A percentile compares a stretch with the other conserved stretches of the same genome.
Evolutionary conservation across 805 yeast genomes (phyloP).

Genomic region (Blastobotrys chiropterorum): DNA sequence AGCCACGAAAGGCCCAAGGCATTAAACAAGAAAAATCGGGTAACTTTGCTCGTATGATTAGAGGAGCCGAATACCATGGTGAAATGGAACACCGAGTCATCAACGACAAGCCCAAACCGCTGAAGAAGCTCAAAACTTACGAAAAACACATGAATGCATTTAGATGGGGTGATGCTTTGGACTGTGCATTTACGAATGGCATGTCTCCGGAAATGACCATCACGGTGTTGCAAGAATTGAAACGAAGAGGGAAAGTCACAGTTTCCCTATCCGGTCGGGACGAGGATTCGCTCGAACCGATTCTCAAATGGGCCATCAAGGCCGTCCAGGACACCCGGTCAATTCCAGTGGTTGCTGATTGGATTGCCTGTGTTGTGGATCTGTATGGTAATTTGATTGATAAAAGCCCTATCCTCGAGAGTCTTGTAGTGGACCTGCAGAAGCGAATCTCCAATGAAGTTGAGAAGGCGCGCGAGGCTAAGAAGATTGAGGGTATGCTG

Average conservation of each 20-base stretch:
- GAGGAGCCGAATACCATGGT: slow-evolving; percentile 88
- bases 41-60: slow-evolving; percentile 71
- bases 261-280: slow-evolving; percentile 78
- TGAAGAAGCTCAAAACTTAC: slow-evolving; percentile 68
- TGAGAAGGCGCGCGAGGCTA: slow-evolving; percentile 77
- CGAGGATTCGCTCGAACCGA: slow-evolving; percentile 78
- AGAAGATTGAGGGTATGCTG: slow-evolving; percentile 87
- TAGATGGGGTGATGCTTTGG: slow-evolving; percentile 90
- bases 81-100: slow-evolving; percentile 74
- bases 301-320: slow-evolving; percentile 75
- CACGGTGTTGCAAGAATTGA: slow-evolving; percentile 79
- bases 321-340: slow-evolving; percentile 75
- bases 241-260: slow-evolving; percentile 81
- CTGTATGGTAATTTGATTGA: slow-evolving; percentile 72
- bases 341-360: slow-evolving; percentile 57
- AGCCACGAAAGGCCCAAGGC: slow-evolving; percentile 23
- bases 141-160: slow-evolving; percentile 82
- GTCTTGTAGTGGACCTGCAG: slow-evolving; percentile 54
- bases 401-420: slow-evolving; percentile 70
- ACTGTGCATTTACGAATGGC: slow-evolving; percentile 75
- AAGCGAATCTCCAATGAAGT: slow-evolving; percentile 59
- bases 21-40: slow-evolving; percentile 39
- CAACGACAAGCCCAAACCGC: slow-evolving; percentile 46
- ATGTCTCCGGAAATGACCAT: slow-evolving; percentile 73
- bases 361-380: slow-evolving; percentile 59